Percentiles rank a stretch among this genome's conserved stretches.
Conservation (phyloP, 352 stramenopile genomes). For the Elongisporangium undulatum region DNA sequence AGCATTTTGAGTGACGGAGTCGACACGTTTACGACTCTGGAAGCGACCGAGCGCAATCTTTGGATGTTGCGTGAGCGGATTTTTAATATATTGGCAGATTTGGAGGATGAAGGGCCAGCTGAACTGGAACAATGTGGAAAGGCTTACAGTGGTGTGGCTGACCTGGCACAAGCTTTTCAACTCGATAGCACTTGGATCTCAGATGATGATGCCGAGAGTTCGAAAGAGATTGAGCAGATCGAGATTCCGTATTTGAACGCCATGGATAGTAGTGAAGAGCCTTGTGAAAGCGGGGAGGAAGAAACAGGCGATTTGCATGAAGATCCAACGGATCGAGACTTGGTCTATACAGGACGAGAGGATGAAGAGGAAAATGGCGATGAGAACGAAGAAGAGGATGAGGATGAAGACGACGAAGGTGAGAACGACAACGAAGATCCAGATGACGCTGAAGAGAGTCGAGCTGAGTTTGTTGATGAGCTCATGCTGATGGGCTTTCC, state of each 20-base stretch:
- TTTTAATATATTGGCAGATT: slow-evolving; percentile 29
- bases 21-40: slow-evolving; percentile 22
- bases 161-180: no score
- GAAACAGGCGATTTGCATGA: slow-evolving; percentile 10
- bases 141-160: background rate
- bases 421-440: slow-evolving; percentile 49
- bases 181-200: background rate
- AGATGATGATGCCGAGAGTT: background rate
- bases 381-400: slow-evolving; percentile 14
- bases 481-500: slow-evolving; percentile 92
- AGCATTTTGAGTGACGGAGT: slow-evolving; percentile 16
- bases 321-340: background rate
- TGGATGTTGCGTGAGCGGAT: slow-evolving; percentile 39
- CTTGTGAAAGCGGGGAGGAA: slow-evolving; percentile 5
- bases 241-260: background rate
- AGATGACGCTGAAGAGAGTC: slow-evolving; percentile 40
- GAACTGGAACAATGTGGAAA: slow-evolving; percentile 14
- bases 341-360: background rate
- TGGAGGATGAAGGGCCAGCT: slow-evolving; percentile 21
- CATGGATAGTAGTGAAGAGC: slow-evolving; percentile 9
- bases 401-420: slow-evolving; percentile 38
- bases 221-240: background rate
- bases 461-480: slow-evolving; percentile 85
- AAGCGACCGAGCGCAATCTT: slow-evolving; percentile 31
- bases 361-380: slow-evolving; percentile 10